Evolutionary conservation across 225 moss, liverwort and hornwort species (phyloP), one percentile per base, ranked within the genome.

Genomic region (Straminergon stramineum): DNA sequence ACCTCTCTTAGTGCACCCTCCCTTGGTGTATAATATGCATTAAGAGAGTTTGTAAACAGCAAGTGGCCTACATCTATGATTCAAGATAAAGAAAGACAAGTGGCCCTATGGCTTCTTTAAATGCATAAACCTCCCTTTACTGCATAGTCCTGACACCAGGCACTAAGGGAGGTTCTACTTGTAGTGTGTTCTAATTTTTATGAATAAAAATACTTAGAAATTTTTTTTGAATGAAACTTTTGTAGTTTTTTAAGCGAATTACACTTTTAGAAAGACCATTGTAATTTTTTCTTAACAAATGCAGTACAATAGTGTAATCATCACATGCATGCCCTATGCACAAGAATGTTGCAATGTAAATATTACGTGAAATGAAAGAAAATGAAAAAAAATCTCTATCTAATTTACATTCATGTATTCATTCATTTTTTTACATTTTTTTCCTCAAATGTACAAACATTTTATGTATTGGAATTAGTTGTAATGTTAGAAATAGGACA

Each of bases 321-420:
- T 45, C 6, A 45, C 28, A 10, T 28, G 28, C 0, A 3, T 1
- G 3, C 6, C 17, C 4, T 74, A 27, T 1, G 1, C 15, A 0
- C 15, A 24, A 43, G 15, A 27, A 15, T 27, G 19, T 21, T 52
- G 34, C 13, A 21, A 52, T 0, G 0, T 21, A 32, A 13, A 13
- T 20, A 20, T 34, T 5, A 21, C 0, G 0, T 34, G 6, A 28
- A 73, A 28, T 5, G 5, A 30, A 13, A 7, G 45, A 51, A 75
- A 6, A 3, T 0, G 4, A 51, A 51, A 30, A 51, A 30, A 52
- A 76, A 32, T 19, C 0, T 5, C 7, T 13, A 32, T 34, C 7
- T 2, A 52, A 34, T 52, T 3, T 31, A 13, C 13, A 0, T 13
- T 17, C 1, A 5, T 37, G 24, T 1, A 24, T 10, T 34, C 6